Base-by-base conservation (phyloP, 164 flowering plant genomes). In the Aristolochia contorta region DNA sequence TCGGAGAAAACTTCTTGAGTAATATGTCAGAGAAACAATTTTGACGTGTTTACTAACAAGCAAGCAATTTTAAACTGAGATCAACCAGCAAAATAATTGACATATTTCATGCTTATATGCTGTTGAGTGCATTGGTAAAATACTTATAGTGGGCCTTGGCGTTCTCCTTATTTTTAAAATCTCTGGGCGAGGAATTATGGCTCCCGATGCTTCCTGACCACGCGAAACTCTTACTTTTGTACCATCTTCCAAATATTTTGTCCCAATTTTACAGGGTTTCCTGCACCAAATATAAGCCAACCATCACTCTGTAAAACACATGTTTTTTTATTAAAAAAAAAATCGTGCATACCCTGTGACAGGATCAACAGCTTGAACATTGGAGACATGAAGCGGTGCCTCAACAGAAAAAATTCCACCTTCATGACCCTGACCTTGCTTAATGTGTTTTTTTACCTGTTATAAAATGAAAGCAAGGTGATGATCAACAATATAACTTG, bases 391-490 rank as follows among this genome's bases (percentile, higher is more conserved):
- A 68, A 94, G 80, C 45, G 99, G 97, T 51, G 99, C 99, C 77
- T 91, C 96, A 45, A 94, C 91, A 13, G 90, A 57, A 74, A 94
- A 94, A 63, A 94, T 91, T 54, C 99, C 99, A 73, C 99, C 97
- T 82, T 91, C 95, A 72, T 85, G 95, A 57, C 93, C 93, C 65
- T 89, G 86, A 43, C 96, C 92, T 77, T 81, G 86, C 77, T 91
- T 90, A 47, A 90, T 85, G 66, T 93, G 97, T 64, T 88, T 91
- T 75, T 91, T 88, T 27, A 86, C 91, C 99, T 91, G 79, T 52
- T 74, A 64, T 48, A 51, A 52, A 10, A 37, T 37, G 43, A 8
- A 37, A 37, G 43, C 12, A 37, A 37, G 43, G 43, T 37, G 43
- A 37, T 37, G 1, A 6, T 0, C 43, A 37, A 6, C 43, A 37